Evolutionary conservation across 2,329 filamentous ascomycete genomes (phyloP).

Genomic region (Aspergillus floridensis): DNA sequence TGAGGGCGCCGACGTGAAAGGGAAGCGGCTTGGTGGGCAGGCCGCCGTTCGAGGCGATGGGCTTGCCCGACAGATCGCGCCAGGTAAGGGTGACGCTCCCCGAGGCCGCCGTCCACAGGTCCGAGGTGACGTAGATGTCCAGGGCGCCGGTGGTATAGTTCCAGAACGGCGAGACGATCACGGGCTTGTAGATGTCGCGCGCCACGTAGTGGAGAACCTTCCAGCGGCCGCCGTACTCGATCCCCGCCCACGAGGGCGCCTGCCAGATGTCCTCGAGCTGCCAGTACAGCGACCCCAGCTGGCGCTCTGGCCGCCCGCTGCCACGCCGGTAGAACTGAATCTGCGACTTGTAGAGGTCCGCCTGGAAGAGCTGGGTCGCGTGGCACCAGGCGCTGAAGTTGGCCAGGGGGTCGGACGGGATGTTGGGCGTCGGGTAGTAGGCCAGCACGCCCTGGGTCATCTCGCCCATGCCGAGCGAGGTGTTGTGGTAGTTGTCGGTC

Average conservation of each 20-base stretch:
- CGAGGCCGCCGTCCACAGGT: constrained; percentile 52
- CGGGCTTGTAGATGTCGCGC: constrained; percentile 56
- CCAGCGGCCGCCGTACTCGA: constrained; percentile 63
- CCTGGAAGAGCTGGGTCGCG: constrained; percentile 63
- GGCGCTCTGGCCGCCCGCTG: constrained; percentile 56
- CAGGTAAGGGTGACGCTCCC: constrained; percentile 52
- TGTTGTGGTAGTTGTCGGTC: constrained; percentile 44
- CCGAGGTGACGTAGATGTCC: constrained; percentile 56
- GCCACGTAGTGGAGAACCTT: constrained; percentile 60
- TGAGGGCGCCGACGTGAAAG: constrained; percentile 52
- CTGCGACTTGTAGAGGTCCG: constrained; percentile 59
- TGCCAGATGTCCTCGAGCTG: constrained; percentile 66
- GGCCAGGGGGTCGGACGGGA: constrained; percentile 49
- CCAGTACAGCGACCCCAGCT: constrained; percentile 63
- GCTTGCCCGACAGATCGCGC: constrained; percentile 51
- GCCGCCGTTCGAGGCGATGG: constrained; percentile 38
- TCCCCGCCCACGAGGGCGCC: constrained; percentile 62
- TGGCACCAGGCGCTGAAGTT: constrained; percentile 64
- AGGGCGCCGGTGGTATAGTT: constrained; percentile 52
- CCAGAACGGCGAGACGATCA: constrained; percentile 61
- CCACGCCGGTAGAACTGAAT: constrained; percentile 63
- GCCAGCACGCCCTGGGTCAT: constrained; percentile 57
- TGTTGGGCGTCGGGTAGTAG: constrained; percentile 59
- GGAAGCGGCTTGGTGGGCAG: constrained; percentile 27
- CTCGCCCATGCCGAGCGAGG: constrained; percentile 45